Evolutionary conservation across 345 rosid species (phyloP), one percentile per base, ranked within the genome.

Genomic region (Euphorbia tirucalli): DNA sequence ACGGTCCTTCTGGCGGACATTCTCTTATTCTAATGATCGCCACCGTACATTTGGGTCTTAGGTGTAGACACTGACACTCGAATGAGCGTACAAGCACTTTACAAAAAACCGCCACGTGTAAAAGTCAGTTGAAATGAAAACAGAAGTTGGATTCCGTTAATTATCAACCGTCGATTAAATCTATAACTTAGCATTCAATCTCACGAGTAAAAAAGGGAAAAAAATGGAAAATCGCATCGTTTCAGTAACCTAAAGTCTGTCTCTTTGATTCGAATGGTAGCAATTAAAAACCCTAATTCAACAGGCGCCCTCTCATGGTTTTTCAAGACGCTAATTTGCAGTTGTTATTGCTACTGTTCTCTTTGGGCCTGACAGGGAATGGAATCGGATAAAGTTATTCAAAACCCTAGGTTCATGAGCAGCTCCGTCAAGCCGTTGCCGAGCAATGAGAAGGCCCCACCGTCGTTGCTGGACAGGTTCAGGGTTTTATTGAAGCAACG

Each of bases 401-500:
- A 22, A 64, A 64, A 64, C 68, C 68, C 68, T 44, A 65, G 69
- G 24, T 65, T 44, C 7, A 2, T 13, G 11, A 43, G n/a, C 24
- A 43, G 30, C 54, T 41, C 66, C 11, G 54, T 18, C 24, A 65
- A 65, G 56, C 37, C 37, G 24, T 15, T 65, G 56, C 24, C 69
- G 6, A 27, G 39, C 24, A 65, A 65, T 65, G 69, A 65, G 84
- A 85, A 85, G 90, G 79, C 87, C 27, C 71, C 87, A 58, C 86
- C 87, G 22, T 71, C 89, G 49, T 59, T 92, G 10, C 76, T 83
- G 11, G 98, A 92, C 64, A 81, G 87, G 66, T 92, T 92, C 77
- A 85, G 85, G 80, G 85, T 83, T 35, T 66, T 89, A 55, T 49
- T 94, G 80, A 89, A 83, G 85, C 91, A 83, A 55, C 87, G 93